Evolutionary conservation across 2,329 filamentous ascomycete species (phyloP).

Genomic region (Akanthomyces lecanii): DNA sequence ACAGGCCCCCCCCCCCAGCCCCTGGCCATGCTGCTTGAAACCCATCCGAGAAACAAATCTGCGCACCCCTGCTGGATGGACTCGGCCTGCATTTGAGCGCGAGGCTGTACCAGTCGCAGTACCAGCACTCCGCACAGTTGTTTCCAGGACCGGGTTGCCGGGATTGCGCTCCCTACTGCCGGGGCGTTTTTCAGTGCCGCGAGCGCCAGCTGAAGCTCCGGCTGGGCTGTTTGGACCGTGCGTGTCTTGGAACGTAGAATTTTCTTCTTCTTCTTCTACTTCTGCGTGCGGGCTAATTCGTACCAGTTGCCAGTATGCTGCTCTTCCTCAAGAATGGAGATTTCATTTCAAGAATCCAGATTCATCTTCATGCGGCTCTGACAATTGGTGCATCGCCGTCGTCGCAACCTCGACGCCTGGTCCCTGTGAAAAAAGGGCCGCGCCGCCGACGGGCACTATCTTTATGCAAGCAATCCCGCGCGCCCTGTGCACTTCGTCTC

Average conservation of each 20-base stretch:
- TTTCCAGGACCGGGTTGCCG: constrained; percentile 2
- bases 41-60: not conserved
- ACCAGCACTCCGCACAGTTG: not conserved
- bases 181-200: not conserved
- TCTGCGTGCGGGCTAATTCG: too few species aligned
- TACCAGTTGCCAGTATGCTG: too few species aligned
- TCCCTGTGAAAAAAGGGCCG: not conserved
- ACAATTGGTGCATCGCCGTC: too few species aligned
- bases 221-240: not conserved
- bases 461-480: constrained; percentile 6
- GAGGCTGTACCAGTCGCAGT: not conserved
- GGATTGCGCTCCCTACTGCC: not conserved
- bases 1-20: not conserved
- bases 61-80: not conserved
- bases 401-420: too few species aligned
- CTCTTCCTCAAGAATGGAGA: too few species aligned
- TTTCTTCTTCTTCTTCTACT: too few species aligned
- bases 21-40: not conserved
- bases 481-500: not conserved
- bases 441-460: constrained; percentile 2
- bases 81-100: not conserved
- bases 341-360: too few species aligned
- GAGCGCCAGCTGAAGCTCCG: not conserved
- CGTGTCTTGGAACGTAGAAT: not conserved
- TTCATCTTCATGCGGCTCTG: too few species aligned